phyloP scores from a whole-genome alignment of 805 yeast genomes.

The Kuraishia hungarica region DNA sequence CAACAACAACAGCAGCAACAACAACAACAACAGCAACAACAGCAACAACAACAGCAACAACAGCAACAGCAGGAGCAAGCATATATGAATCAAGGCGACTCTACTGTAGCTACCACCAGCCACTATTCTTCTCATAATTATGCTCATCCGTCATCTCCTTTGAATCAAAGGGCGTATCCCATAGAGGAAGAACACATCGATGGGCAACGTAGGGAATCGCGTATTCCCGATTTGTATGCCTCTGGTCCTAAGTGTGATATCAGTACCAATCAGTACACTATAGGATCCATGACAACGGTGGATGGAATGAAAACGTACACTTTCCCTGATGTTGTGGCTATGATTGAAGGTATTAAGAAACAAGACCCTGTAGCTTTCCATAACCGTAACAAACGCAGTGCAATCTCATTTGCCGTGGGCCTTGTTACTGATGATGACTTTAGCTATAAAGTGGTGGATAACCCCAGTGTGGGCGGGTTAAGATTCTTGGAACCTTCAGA shows the following conservation, averaged over 20 bases:
- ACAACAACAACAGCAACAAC: too few species aligned
- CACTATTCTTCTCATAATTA: neutral
- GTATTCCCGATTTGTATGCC: slow-evolving; percentile 5
- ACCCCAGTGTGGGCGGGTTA: slow-evolving; percentile 23
- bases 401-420: slow-evolving; percentile 41
- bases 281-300: slow-evolving; percentile 37
- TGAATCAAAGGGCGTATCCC: neutral
- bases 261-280: slow-evolving; percentile 56
- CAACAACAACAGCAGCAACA: slow-evolving; percentile 1
- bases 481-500: slow-evolving; percentile 61
- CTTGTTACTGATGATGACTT: slow-evolving; percentile 28
- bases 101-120: neutral
- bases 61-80: neutral
- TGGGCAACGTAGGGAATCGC: neutral
- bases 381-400: slow-evolving; percentile 22
- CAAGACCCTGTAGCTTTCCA: slow-evolving; percentile 32
- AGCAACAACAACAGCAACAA: neutral
- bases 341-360: slow-evolving; percentile 29
- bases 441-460: slow-evolving; percentile 12
- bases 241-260: slow-evolving; percentile 41
- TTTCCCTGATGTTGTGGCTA: slow-evolving; percentile 53
- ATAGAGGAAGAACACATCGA: neutral
- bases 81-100: neutral
- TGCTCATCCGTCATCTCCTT: neutral
- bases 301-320: slow-evolving; percentile 31